These are phyloP conservation scores for Pulicaria dysenterica DNA, from an alignment of 129 eudicot species.

Conservation along the genomic window DNA sequence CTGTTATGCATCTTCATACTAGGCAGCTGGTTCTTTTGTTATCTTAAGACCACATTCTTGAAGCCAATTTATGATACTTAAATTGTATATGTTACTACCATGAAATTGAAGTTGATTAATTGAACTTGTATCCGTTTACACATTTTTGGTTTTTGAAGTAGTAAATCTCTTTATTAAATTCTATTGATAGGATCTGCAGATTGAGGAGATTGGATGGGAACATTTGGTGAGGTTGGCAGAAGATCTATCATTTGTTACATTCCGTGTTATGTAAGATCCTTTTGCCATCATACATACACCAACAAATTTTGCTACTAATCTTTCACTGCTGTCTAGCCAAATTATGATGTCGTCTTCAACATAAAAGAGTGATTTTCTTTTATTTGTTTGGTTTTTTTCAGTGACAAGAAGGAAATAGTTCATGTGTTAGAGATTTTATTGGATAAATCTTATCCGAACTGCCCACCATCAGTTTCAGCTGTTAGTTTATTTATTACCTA, in stretches of 20 bases:
- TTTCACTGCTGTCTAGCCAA: neutral
- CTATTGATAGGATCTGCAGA: conserved; percentile 40
- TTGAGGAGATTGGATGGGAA: conserved; percentile 94
- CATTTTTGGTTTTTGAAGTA: neutral
- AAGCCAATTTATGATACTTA: neutral
- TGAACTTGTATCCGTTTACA: neutral
- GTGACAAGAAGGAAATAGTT: conserved; percentile 72
- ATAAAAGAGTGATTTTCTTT: neutral
- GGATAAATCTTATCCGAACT: conserved; percentile 57
- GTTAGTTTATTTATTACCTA: conserved; percentile 45
- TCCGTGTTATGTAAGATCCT: conserved; percentile 55
- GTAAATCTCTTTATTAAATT: neutral
- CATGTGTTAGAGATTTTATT: conserved; percentile 66
- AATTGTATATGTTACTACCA: neutral
- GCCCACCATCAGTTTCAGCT: conserved; percentile 72
- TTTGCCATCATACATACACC: neutral
- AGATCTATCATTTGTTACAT: conserved; percentile 59
- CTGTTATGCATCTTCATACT: conserved; percentile 17
- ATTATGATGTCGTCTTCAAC: neutral
- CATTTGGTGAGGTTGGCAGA: conserved; percentile 61
- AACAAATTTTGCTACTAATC: conserved; percentile 10
- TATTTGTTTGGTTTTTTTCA: conserved; percentile 19
- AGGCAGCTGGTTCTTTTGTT: neutral
- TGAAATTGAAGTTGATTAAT: neutral
- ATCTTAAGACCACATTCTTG: neutral